Base-by-base conservation (phyloP, 2,329 filamentous ascomycete species). In the Calonectria fujianensis region DNA sequence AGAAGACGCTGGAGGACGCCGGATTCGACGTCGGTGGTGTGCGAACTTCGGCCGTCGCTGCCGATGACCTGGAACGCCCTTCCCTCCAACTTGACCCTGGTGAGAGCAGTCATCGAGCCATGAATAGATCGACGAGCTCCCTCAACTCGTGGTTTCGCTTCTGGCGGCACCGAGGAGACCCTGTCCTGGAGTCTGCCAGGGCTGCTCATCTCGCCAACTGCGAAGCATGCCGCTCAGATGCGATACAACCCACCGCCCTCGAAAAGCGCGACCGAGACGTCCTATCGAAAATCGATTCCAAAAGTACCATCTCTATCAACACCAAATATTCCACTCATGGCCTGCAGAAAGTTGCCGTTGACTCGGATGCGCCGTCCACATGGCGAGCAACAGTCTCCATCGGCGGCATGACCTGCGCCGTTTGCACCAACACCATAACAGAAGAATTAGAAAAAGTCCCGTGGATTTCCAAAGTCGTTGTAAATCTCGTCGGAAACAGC, bases 391-490 rank as follows among this genome's bases (percentile, higher is more conserved):
- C 86, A 0, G 76, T 92, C n/a, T 90, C 92, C 27, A 89, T 96
- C 51, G 91, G 89, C 35, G 94, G 94, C 68, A 95, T 96, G 93
- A 94, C 92, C 5, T 95, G 94, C 82, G 91, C 92, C 18, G 89
- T 93, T 16, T 96, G 94, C 80, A 89, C 89, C 69, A 93, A 92
- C 80, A 87, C 88, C 50, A 91, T 95, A 77, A 92, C 90, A 16
- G 85, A 89, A 9, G 90, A 90, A 75, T 83, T 95, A 48, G 85
- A 90, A 61, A 90, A 91, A 75, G 77, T 80, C 29, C 87, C 90
- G 7, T 93, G 90, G 86, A 86, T 95, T 32, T 86, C 88, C 65
- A 89, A 90, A 7, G 87, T 91, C 51, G 86, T 86, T 1, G 90
- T 95, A 79, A 94, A 92, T 77, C 86, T 95, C 13, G 88, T 95